Conservation (phyloP, 1,284 basidiomycete genomes). For the Trichosporon sp. region DNA sequence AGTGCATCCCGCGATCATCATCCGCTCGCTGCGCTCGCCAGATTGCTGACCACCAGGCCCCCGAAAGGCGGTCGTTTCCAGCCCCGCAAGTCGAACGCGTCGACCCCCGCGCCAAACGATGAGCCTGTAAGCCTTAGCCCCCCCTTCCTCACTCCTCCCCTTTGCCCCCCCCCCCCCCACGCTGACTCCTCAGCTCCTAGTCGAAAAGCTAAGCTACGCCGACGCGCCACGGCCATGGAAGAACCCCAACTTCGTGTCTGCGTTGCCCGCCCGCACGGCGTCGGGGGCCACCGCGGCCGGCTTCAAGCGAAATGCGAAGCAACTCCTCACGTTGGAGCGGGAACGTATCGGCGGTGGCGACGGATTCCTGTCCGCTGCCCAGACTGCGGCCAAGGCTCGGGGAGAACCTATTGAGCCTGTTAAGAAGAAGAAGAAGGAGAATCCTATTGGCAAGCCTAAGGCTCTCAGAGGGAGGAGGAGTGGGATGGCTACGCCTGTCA, state of each 20-base stretch:
- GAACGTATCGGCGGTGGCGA: constrained; percentile 42
- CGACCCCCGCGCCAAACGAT: constrained; percentile 32
- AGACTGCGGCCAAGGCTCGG: constrained; percentile 31
- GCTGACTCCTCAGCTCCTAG: constrained; percentile 11
- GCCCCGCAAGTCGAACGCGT: constrained; percentile 36
- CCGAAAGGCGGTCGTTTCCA: constrained; percentile 13
- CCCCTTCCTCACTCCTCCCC: background rate
- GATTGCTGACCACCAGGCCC: constrained; percentile 9
- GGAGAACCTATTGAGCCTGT: constrained; percentile 36
- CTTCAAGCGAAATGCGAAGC: constrained; percentile 43
- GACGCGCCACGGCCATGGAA: constrained; percentile 45
- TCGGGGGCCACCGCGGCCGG: constrained; percentile 23
- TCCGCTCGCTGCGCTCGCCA: no score
- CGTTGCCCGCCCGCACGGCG: constrained; percentile 36
- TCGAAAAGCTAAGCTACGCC: constrained; percentile 40
- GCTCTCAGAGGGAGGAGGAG: constrained; percentile 11
- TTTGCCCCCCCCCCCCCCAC: background rate
- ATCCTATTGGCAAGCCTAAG: constrained; percentile 15
- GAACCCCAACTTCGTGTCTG: constrained; percentile 30
- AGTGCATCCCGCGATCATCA: no score
- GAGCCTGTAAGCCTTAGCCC: constrained; percentile 22
- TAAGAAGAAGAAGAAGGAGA: constrained; percentile 40
- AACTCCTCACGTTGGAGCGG: constrained; percentile 44
- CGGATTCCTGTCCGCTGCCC: constrained; percentile 36
- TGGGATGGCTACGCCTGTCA: constrained; percentile 27